Conservation (phyloP, 176 grass and related monocot genomes). For the Carex cristatella region DNA sequence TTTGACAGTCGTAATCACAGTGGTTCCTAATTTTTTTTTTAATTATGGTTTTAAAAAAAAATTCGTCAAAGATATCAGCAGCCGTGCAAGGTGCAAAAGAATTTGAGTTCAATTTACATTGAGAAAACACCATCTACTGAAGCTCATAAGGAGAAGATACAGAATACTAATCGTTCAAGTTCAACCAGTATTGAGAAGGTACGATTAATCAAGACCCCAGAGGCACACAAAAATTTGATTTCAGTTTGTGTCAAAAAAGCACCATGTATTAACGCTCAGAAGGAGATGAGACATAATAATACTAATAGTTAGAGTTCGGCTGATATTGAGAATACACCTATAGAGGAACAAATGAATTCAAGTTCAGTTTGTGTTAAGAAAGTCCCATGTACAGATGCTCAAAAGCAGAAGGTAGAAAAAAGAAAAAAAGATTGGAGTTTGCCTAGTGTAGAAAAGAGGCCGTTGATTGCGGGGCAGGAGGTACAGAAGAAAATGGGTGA, state of each 20-base stretch:
- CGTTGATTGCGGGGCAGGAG: background rate
- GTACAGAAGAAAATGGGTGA: background rate
- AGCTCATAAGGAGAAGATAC: background rate
- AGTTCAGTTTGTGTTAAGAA: background rate
- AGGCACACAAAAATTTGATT: background rate
- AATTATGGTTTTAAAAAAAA: too few species aligned
- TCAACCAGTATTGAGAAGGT: background rate
- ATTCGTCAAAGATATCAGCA: too few species aligned
- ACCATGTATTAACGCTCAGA: background rate
- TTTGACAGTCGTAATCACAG: too few species aligned
- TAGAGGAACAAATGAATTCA: background rate
- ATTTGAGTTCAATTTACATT: background rate
- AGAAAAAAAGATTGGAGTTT: background rate
- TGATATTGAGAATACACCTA: background rate
- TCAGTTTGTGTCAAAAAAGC: background rate
- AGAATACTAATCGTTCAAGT: background rate
- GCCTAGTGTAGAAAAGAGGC: background rate
- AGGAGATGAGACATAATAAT: background rate
- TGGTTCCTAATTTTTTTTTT: too few species aligned
- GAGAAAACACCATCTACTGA: background rate
- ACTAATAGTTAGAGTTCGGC: background rate
- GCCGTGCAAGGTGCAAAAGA: background rate
- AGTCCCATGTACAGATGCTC: background rate
- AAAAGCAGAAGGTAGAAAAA: conserved; percentile 4
- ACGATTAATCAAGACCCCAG: background rate